Evolutionary conservation across 176 grass and related monocot species (phyloP).

Genomic region (Musa acuminata): DNA sequence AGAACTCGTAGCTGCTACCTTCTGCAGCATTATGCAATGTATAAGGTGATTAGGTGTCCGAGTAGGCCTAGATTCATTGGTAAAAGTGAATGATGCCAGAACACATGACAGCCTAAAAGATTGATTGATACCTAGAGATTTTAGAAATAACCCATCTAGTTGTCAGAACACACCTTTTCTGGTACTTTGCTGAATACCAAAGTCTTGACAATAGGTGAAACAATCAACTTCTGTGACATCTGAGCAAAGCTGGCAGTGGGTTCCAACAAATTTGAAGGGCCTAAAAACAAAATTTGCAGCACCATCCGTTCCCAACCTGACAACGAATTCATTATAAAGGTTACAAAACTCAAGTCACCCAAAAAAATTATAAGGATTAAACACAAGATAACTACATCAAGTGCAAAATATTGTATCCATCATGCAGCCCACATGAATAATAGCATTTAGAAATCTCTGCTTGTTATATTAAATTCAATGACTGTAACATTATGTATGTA

Average conservation of each 20-base stretch:
- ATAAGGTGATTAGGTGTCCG: no score
- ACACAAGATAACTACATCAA: no score
- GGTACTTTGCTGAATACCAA: constrained; percentile 96
- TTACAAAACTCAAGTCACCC: not conserved
- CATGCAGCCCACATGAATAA: no score
- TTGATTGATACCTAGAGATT: not conserved
- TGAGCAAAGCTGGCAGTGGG: constrained; percentile 80
- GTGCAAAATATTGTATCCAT: no score
- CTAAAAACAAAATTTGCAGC: constrained; percentile 88
- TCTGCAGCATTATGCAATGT: no score
- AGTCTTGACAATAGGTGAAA: constrained; percentile 95
- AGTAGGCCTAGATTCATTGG: no score
- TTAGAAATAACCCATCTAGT: not conserved
- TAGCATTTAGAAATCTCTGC: no score
- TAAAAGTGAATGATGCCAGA: no score
- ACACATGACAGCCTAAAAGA: no score
- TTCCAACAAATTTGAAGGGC: constrained; percentile 86
- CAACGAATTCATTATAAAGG: not conserved
- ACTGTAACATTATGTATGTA: no score
- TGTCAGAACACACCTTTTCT: constrained; percentile 56
- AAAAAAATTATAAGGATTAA: not conserved
- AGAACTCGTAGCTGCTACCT: not conserved
- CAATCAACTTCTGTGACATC: constrained; percentile 86
- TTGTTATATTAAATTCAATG: no score
- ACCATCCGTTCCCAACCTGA: constrained; percentile 96